A percentile compares a stretch with the other conserved stretches of the same genome.
Evolutionary conservation across 2,329 filamentous ascomycete genomes (phyloP).

Genomic region (Aspergillus pseudoglaucus): DNA sequence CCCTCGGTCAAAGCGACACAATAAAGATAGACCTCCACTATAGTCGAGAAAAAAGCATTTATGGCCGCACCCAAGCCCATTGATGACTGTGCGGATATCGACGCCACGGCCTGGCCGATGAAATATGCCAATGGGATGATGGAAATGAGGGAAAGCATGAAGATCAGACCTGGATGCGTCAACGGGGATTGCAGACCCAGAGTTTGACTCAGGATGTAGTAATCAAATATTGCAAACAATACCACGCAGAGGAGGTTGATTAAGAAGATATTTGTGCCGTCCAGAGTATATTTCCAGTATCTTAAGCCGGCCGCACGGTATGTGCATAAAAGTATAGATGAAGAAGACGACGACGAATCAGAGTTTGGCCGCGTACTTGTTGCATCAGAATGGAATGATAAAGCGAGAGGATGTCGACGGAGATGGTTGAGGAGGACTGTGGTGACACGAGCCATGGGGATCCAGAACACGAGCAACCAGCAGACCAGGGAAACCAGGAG

Average conservation of each 20-base stretch:
- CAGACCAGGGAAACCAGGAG: constrained; percentile 81
- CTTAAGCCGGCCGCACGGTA: constrained; percentile 90
- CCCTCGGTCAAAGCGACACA: constrained; percentile 89
- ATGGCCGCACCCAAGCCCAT: constrained; percentile 97
- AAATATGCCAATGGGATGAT: constrained; percentile 98
- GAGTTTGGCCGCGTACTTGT: constrained; percentile 65
- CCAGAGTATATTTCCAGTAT: constrained; percentile 99
- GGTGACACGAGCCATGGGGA: constrained; percentile 96
- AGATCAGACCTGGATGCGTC: constrained; percentile 79
- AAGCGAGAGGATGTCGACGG: constrained; percentile 80
- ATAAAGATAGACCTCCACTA: constrained; percentile 97
- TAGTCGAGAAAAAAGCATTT: constrained; percentile 96
- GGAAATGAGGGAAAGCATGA: constrained; percentile 74
- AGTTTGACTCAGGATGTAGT: constrained; percentile 65
- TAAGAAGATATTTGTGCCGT: constrained; percentile 97
- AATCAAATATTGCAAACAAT: constrained; percentile 91
- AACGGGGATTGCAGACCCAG: constrained; percentile 66
- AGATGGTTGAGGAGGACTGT: constrained; percentile 85
- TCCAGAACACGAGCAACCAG: constrained; percentile 96
- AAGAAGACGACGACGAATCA: constrained; percentile 67
- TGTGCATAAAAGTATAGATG: constrained; percentile 88
- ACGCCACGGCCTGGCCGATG: constrained; percentile 95
- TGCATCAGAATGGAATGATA: constrained; percentile 86
- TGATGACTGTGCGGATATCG: constrained; percentile 95
- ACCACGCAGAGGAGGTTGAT: constrained; percentile 95